Evolutionary conservation across 208 protist species (phyloP), one percentile per base, ranked within the genome.

Genomic region (Angomonas deanei): DNA sequence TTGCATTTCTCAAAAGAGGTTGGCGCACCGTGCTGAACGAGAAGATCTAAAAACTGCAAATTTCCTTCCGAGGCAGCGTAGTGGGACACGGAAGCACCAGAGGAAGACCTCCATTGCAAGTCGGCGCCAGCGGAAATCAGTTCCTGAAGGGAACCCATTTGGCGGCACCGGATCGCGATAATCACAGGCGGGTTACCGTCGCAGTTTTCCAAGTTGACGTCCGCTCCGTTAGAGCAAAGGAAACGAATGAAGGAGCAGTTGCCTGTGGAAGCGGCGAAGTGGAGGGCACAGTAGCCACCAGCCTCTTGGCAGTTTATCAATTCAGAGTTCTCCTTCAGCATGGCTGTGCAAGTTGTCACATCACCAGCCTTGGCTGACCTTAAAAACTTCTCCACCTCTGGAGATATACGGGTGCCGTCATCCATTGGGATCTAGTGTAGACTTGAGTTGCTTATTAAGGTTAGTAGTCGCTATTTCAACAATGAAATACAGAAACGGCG

Each of bases 261-360:
- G 21, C 90, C 90, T 39, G 92, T 92, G 68, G 88, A 93, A 11
- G 90, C 84, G 36, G 86, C 86, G 54, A 96, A 96, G 74, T 96
- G 90, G n/a, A 96, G 79, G 3, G 87, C 87, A 31, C 70, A 49
- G 62, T 87, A 93, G 55, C 90, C 90, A 21, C 86, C 86, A 3
- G 86, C 90, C 71, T 96, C 90, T 17, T 80, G 68, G 0, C 65
- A 49, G 71, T 92, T 84, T 34, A 91, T 59, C 0, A 96, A 70
- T 19, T 54, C 64, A 0, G 82, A 76, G 5, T 84, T 82, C 48
- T 69, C 66, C 38, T 88, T 82, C 31, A 96, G 65, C 56, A 91
- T 66, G 0, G 63, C 70, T 1, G 67, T 49, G 55, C 76, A 91
- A 19, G 78, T 72, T 3, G 56, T 52, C 15, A 72, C 62, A 23